Percentiles rank a stretch among this genome's conserved stretches.
Evolutionary conservation across 2,329 filamentous ascomycete genomes (phyloP).

Genomic region (Alternaria longipes): DNA sequence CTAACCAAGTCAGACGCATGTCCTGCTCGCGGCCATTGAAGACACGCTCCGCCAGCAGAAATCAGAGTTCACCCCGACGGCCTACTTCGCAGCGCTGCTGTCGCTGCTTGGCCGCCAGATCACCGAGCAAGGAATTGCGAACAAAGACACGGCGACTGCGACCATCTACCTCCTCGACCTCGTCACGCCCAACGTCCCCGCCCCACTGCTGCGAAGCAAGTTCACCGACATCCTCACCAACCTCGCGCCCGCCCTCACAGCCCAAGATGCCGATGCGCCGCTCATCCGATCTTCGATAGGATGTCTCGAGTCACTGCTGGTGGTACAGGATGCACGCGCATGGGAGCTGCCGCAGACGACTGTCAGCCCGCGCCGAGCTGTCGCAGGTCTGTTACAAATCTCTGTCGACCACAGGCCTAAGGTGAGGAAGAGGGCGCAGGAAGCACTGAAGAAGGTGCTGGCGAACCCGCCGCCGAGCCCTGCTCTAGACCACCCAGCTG

Average conservation of each 20-base stretch:
- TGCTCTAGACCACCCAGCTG: constrained; percentile 90
- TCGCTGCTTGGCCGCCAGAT: constrained; percentile 84
- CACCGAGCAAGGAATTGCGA: constrained; percentile 70
- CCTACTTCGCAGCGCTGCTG: constrained; percentile 94
- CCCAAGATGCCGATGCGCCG: constrained; percentile 84
- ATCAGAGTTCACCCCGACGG: constrained; percentile 82
- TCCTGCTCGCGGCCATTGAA: constrained; percentile 90
- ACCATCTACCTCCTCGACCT: constrained; percentile 96
- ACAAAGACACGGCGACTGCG: constrained; percentile 83
- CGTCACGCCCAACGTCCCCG: constrained; percentile 83
- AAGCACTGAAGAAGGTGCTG: constrained; percentile 84
- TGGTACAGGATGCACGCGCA: constrained; percentile 85
- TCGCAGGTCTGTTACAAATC: constrained; percentile 84
- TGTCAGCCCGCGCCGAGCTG: constrained; percentile 84
- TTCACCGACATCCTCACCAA: constrained; percentile 92
- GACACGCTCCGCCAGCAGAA: constrained; percentile 91
- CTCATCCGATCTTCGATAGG: constrained; percentile 88
- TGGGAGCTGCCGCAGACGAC: constrained; percentile 88
- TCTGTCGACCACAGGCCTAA: constrained; percentile 90
- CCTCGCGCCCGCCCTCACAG: constrained; percentile 82
- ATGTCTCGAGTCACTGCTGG: constrained; percentile 87
- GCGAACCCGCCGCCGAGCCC: constrained; percentile 89
- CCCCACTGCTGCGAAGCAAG: constrained; percentile 88
- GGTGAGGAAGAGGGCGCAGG: constrained; percentile 90
- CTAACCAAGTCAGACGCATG: constrained; percentile 70